Percentiles rank a stretch among this genome's conserved stretches.
phyloP scores from a whole-genome alignment of 2,329 filamentous ascomycete species.

The Lachnellula subtilissima region DNA sequence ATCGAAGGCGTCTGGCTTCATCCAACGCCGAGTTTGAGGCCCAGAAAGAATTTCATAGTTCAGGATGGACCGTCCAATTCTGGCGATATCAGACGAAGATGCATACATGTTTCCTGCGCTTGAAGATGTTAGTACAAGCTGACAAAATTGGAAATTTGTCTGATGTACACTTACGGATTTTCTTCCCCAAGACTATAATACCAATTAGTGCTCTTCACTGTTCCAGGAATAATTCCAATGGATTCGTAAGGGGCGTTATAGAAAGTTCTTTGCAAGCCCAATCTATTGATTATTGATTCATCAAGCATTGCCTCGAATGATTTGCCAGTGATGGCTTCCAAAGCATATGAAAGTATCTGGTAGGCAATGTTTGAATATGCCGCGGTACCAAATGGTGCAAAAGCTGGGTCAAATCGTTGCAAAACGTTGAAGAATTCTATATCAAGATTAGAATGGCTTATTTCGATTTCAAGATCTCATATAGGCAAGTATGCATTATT shows the following conservation, averaged over 20 bases:
- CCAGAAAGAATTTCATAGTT: constrained; percentile 37
- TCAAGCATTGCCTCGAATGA: neutral
- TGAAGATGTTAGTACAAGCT: neutral
- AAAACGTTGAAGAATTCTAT: constrained; percentile 2
- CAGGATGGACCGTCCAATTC: constrained; percentile 40
- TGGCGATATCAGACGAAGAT: constrained; percentile 38
- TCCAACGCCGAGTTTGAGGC: neutral
- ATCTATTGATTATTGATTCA: neutral
- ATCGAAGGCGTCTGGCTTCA: neutral
- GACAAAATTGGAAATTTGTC: too few species aligned
- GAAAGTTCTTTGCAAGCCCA: neutral
- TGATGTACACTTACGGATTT: neutral
- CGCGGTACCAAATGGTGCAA: neutral
- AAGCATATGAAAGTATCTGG: constrained; percentile 1
- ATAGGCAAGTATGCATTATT: too few species aligned
- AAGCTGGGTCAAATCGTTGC: neutral
- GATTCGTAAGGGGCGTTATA: neutral
- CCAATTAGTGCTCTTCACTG: neutral
- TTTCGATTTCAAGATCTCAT: too few species aligned
- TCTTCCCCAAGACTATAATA: constrained; percentile 1
- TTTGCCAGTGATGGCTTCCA: constrained; percentile 5
- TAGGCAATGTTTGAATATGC: constrained; percentile 7
- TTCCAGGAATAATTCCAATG: constrained; percentile 1
- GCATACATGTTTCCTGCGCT: constrained; percentile 38
- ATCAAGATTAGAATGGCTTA: too few species aligned